Conservation (phyloP, 225 moss, liverwort and hornwort species). For the Lunularia cruciata region DNA sequence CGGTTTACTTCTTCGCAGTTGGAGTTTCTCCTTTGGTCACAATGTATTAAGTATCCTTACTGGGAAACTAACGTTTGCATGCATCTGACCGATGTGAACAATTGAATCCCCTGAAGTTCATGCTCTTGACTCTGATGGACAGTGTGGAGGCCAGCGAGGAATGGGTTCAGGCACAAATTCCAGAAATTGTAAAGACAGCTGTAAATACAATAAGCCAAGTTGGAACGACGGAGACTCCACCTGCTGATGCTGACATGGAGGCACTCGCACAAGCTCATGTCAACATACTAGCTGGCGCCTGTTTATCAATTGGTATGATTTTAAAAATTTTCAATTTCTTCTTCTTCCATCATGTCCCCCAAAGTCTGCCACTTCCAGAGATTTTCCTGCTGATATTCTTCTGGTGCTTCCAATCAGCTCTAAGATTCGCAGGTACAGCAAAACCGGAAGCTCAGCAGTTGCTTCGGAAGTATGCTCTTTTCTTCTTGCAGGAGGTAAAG, state of each 20-base stretch:
- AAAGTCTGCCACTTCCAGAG: too few species aligned
- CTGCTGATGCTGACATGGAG: conserved; percentile 88
- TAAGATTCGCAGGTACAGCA: conserved; percentile 87
- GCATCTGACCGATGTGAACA: background rate
- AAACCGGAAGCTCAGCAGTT: conserved; percentile 86
- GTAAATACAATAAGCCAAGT: conserved; percentile 51
- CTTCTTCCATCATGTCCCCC: too few species aligned
- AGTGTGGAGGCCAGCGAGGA: conserved; percentile 87
- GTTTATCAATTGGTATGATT: conserved; percentile 64
- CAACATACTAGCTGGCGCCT: conserved; percentile 95
- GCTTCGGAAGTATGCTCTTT: conserved; percentile 77
- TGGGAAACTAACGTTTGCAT: too few species aligned
- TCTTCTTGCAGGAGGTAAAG: conserved; percentile 66
- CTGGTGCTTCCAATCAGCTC: conserved; percentile 34
- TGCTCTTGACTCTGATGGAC: background rate
- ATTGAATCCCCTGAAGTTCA: background rate
- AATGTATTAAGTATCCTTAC: too few species aligned
- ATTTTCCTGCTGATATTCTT: background rate
- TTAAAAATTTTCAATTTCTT: too few species aligned
- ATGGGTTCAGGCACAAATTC: conserved; percentile 91
- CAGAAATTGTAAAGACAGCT: conserved; percentile 79
- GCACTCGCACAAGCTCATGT: conserved; percentile 97
- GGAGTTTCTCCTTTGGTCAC: too few species aligned
- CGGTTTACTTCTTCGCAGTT: too few species aligned
- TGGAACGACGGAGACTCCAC: conserved; percentile 61